These are phyloP conservation scores for Oryza meyeriana DNA, from an alignment of 176 grass and related monocot genomes.

Conservation along the genomic window DNA sequence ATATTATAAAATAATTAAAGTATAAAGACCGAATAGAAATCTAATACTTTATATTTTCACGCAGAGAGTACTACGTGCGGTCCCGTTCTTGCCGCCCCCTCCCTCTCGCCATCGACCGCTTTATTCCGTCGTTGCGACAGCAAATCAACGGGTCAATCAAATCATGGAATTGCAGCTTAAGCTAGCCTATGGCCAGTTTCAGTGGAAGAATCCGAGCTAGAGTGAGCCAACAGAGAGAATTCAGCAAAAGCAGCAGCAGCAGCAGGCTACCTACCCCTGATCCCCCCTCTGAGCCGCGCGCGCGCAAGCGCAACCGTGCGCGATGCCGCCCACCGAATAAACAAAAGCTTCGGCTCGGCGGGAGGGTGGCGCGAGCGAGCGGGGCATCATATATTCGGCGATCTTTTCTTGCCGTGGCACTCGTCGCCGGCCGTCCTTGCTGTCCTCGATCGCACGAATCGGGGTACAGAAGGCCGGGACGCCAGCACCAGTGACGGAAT, in stretches of 20 bases:
- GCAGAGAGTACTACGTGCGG: no score
- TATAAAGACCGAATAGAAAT: no score
- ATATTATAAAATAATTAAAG: no score
- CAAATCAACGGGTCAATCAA: background rate
- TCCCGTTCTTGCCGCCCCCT: no score
- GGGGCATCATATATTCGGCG: background rate
- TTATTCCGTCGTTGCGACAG: background rate
- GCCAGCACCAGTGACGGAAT: background rate
- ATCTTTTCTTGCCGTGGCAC: background rate
- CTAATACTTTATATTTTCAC: no score
- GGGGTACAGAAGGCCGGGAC: background rate
- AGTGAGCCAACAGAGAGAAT: background rate
- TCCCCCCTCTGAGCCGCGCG: no score
- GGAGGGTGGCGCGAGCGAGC: no score
- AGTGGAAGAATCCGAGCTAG: background rate
- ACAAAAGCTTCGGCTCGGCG: background rate
- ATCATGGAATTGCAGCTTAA: background rate
- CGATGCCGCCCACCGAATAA: no score
- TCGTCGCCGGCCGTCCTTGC: background rate
- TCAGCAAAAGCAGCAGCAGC: background rate
- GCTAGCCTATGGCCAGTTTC: background rate
- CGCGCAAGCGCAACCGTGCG: no score
- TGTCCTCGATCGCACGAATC: background rate
- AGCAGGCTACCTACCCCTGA: background rate
- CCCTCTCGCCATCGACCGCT: no score